Evolutionary conservation across 805 yeast species (phyloP), one percentile per base, ranked within the genome.

Genomic region (Torulaspora indica): DNA sequence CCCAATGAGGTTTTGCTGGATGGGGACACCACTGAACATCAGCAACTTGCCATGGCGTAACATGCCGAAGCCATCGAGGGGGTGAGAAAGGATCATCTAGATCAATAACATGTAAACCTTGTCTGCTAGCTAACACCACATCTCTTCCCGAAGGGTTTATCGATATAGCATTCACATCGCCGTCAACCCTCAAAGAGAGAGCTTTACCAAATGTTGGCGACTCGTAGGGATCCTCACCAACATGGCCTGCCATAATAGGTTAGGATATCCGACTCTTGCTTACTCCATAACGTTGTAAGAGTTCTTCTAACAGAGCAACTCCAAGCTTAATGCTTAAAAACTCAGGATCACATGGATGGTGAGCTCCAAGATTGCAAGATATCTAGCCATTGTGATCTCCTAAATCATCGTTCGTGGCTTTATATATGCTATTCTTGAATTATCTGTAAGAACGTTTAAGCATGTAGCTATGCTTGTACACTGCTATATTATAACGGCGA

Each of bases 11-110:
- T 52, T 85, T 86, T 1, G 81, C 74, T 5, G 76, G 72, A 60
- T 93, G 97, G 0, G 97, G 96, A 2, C 95, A 86, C 98, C 98
- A 93, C 64, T 93, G 98, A 1, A 91, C 97, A 62, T 91, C 97
- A 0, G 98, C 96, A 3, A 93, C 98, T 63, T 93, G 98, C 98
- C 98, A 93, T 0, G 95, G 81, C 0, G 97, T 91, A 28, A 81
- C 74, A 59, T 93, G 96, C 43, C 82, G 95, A 12, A 93, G 75
- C 90, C 95, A 88, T 46, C 98, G 71, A 0, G 98, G 98, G 0
- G 95, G 89, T 0, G 91, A 79, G 65, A 87, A 91, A 1, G 98
- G 98, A 62, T 93, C 96, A 57, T 91, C 96, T 33, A 93, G 66
- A 66, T 93, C 98, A n/a, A 91, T 82, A 30, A 93, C 80, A 62